These are phyloP conservation scores for Metarhizium robertsii DNA, from an alignment of 2,329 filamentous ascomycete species.

Conservation along the genomic window DNA sequence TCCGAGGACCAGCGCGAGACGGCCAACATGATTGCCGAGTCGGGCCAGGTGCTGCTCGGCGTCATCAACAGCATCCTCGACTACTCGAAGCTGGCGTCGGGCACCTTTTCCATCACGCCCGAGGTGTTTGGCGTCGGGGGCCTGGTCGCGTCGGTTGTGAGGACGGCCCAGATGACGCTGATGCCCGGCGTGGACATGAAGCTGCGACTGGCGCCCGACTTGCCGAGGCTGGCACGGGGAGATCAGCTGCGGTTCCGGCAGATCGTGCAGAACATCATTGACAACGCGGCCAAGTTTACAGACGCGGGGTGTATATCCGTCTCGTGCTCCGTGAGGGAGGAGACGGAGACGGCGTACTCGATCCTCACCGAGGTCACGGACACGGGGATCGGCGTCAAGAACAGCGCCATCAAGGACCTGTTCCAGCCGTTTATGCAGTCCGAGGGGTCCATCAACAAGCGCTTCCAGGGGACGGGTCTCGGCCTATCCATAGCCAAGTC, in stretches of 20 bases:
- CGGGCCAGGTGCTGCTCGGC: conserved; percentile 46
- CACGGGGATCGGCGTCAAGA: conserved; percentile 43
- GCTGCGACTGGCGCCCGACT: conserved; percentile 30
- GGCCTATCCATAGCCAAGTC: conserved; percentile 49
- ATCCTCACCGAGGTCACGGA: conserved; percentile 45
- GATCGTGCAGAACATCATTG: conserved; percentile 51
- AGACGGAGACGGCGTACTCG: conserved; percentile 32
- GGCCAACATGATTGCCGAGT: conserved; percentile 48
- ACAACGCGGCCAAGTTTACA: conserved; percentile 55
- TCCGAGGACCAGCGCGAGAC: conserved; percentile 45
- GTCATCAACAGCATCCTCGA: conserved; percentile 60
- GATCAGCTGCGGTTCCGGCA: conserved; percentile 53
- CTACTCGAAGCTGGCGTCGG: conserved; percentile 53
- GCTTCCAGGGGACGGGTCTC: conserved; percentile 46
- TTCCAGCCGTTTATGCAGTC: conserved; percentile 47
- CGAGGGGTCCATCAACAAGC: conserved; percentile 35
- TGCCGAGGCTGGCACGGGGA: conserved; percentile 41
- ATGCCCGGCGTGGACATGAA: conserved; percentile 37
- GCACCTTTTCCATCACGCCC: conserved; percentile 46
- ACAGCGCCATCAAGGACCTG: conserved; percentile 33
- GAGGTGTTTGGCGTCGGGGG: conserved; percentile 39
- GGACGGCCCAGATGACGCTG: conserved; percentile 36
- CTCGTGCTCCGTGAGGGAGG: conserved; percentile 25
- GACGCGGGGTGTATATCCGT: conserved; percentile 43
- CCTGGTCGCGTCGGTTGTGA: conserved; percentile 38